phyloP scores from a whole-genome alignment of 768 basidiomycete genomes.

The Boletus vinaceobasis region DNA sequence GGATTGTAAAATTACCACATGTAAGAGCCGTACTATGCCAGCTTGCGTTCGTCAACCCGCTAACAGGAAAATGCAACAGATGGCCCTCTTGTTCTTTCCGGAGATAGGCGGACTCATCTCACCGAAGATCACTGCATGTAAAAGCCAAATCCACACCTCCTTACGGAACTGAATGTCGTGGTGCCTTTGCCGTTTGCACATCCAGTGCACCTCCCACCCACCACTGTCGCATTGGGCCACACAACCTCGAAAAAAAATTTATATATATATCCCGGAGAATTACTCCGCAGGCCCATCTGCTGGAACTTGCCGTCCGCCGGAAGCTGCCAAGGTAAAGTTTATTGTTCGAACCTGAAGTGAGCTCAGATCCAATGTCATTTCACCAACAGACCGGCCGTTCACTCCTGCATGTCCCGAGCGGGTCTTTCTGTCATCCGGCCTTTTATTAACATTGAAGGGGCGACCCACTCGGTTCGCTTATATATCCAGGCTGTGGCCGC shows the following conservation, averaged over 20 bases:
- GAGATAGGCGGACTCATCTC: slow-evolving; percentile 32
- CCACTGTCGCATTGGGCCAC: slow-evolving; percentile 2
- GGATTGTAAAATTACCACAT: slow-evolving; percentile 10
- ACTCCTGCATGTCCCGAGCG: slow-evolving; percentile 27
- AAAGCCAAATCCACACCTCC: slow-evolving; percentile 32
- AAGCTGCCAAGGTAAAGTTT: slow-evolving; percentile 30
- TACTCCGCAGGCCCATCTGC: slow-evolving; percentile 23
- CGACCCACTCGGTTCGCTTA: slow-evolving; percentile 29
- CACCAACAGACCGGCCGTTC: slow-evolving; percentile 19
- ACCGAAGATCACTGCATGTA: slow-evolving; percentile 30
- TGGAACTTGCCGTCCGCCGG: slow-evolving; percentile 29
- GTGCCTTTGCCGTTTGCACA: slow-evolving; percentile 21
- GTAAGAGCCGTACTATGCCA: slow-evolving; percentile 19
- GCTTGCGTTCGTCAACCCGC: slow-evolving; percentile 5
- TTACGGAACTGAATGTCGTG: slow-evolving; percentile 31
- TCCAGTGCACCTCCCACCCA: slow-evolving; percentile 4
- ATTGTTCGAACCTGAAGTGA: slow-evolving; percentile 25
- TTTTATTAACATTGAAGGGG: slow-evolving; percentile 26
- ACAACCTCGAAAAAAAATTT: neutral
- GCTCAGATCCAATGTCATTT: slow-evolving; percentile 26
- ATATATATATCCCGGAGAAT: slow-evolving; percentile 13
- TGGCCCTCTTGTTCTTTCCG: slow-evolving; percentile 17
- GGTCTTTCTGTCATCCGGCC: slow-evolving; percentile 26
- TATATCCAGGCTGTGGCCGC: slow-evolving; percentile 30
- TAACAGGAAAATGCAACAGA: slow-evolving; percentile 6